phyloP scores from a whole-genome alignment of 306 rosid genomes.

The Mimosa pudica region DNA sequence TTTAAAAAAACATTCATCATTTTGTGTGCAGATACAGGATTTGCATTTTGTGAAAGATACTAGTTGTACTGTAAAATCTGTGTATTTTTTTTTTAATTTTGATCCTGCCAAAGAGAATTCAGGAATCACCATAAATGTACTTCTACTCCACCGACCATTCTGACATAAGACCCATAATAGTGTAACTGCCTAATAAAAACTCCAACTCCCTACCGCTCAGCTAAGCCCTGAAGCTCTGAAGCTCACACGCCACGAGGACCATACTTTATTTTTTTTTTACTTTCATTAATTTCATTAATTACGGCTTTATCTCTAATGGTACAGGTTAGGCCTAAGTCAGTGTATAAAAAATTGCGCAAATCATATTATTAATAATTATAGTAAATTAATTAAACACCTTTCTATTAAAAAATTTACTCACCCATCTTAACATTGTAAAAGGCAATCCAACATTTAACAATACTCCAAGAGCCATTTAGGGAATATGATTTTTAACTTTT shows the following conservation, averaged over 20 bases:
- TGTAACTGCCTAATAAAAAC: slow-evolving; percentile 48
- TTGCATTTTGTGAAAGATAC: background rate
- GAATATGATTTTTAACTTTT: no score
- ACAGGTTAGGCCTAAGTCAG: background rate
- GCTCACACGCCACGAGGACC: slow-evolving; percentile 9
- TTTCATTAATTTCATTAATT: background rate
- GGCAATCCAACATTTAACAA: no score
- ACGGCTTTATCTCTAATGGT: background rate
- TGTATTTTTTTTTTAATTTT: no score
- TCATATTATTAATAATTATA: no score
- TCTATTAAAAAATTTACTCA: no score
- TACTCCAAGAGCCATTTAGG: no score
- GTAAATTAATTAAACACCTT: no score
- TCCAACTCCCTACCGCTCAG: slow-evolving; percentile 15
- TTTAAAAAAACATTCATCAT: background rate
- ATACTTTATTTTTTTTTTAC: slow-evolving; percentile 9
- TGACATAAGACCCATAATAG: slow-evolving; percentile 42
- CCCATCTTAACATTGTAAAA: no score
- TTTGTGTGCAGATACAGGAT: no score
- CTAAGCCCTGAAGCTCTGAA: background rate
- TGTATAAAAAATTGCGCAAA: background rate
- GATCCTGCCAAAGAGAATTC: background rate
- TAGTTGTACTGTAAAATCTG: background rate
- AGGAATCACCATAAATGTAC: slow-evolving; percentile 16
- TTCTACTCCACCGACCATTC: slow-evolving; percentile 24